Evolutionary conservation across 176 grass and related monocot species (phyloP).

Genomic region (Zoysia pacifica): DNA sequence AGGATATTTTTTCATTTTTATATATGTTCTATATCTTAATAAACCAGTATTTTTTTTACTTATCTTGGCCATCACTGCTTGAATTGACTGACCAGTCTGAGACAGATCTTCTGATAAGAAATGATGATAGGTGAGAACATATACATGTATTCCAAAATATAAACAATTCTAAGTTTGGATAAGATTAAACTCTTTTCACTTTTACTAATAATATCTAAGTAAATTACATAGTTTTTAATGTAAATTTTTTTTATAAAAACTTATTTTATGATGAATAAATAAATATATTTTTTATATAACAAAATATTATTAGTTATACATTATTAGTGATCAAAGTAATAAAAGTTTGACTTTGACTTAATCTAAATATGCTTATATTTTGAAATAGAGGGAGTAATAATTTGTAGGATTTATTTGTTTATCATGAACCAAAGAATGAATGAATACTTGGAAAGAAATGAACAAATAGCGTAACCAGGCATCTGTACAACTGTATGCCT

Average conservation of each 20-base stretch:
- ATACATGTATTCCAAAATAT: neutral
- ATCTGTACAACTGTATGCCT: constrained; percentile 36
- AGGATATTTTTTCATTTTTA: neutral
- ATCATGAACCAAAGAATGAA: constrained; percentile 38
- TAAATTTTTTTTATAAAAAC: no score
- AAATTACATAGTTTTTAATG: no score
- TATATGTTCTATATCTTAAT: neutral
- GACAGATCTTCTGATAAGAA: neutral
- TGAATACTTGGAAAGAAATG: constrained; percentile 28
- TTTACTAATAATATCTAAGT: no score
- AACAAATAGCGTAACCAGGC: constrained; percentile 32
- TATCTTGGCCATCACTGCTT: neutral
- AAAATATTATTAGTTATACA: no score
- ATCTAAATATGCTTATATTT: no score
- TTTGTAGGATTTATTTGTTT: neutral
- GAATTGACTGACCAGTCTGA: neutral
- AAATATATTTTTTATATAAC: no score
- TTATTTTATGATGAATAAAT: no score
- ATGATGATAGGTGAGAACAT: neutral
- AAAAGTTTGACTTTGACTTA: no score
- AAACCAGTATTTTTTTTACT: neutral
- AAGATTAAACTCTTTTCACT: no score
- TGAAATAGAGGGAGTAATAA: no score
- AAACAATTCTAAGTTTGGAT: no score
- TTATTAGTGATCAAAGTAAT: no score